phyloP scores from a whole-genome alignment of 176 grass and related monocot species.

The Oryza punctata region DNA sequence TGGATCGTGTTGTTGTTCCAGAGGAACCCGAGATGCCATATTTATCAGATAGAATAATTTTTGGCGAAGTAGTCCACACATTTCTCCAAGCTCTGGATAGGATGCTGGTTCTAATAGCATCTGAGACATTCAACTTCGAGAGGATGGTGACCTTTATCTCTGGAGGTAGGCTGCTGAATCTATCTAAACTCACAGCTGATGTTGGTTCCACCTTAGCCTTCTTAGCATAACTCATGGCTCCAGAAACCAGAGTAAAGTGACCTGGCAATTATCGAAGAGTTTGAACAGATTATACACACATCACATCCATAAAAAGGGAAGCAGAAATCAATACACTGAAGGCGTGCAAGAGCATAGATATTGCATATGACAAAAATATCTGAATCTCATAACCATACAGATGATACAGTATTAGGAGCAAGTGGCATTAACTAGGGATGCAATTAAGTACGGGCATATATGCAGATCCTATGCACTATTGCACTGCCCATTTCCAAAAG shows the following conservation, averaged over 20 bases:
- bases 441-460: too few relatives aligned
- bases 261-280: background rate
- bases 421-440: too few relatives aligned
- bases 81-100: constrained; percentile 5
- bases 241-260: background rate
- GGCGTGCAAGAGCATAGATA: background rate
- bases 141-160: background rate
- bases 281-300: background rate
- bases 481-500: too few relatives aligned
- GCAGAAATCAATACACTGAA: background rate
- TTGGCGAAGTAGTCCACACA: constrained; percentile 1
- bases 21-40: background rate
- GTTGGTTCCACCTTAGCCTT: background rate
- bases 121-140: background rate
- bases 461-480: too few relatives aligned
- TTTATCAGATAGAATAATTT: background rate
- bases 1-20: background rate
- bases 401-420: too few relatives aligned
- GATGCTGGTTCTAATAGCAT: constrained; percentile 10
- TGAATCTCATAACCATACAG: too few relatives aligned
- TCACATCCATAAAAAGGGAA: background rate
- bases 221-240: background rate
- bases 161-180: background rate
- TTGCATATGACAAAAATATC: too few relatives aligned
- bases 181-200: background rate